These are phyloP conservation scores for Discostella stelligeroides DNA, from an alignment of 108 stramenopile genomes.

Conservation along the genomic window DNA sequence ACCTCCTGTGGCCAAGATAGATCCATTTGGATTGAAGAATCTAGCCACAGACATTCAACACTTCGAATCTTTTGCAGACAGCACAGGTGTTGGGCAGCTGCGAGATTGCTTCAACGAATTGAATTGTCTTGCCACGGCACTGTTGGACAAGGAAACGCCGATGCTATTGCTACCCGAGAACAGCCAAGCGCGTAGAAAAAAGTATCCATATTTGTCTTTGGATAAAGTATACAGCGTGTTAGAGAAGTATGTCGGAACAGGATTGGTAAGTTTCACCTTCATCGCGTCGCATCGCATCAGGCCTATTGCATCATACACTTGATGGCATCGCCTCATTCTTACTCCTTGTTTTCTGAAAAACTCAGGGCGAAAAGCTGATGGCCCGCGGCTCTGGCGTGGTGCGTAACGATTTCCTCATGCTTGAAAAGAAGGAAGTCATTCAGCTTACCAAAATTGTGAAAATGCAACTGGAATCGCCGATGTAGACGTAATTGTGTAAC, in stretches of 20 bases:
- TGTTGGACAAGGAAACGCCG: constrained; percentile 84
- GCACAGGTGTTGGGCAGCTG: constrained; percentile 85
- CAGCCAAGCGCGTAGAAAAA: constrained; percentile 62
- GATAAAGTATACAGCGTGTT: constrained; percentile 74
- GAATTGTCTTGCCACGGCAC: constrained; percentile 70
- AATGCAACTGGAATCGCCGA: constrained; percentile 47
- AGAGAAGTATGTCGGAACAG: constrained; percentile 74
- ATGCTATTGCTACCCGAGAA: constrained; percentile 74
- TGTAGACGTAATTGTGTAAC: constrained; percentile 3
- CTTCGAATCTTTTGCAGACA: constrained; percentile 77
- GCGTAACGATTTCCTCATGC: constrained; percentile 60
- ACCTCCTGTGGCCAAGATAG: constrained; percentile 78
- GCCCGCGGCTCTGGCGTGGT: constrained; percentile 30
- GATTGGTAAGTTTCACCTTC: constrained; percentile 40
- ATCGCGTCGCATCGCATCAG: neutral
- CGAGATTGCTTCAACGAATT: constrained; percentile 87
- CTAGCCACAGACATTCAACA: constrained; percentile 77
- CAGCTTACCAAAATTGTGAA: constrained; percentile 71
- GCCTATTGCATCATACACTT: too few relatives aligned
- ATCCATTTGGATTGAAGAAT: constrained; percentile 87
- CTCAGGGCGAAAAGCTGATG: constrained; percentile 54
- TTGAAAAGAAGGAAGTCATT: constrained; percentile 89
- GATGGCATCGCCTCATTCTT: neutral
- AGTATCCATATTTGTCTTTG: constrained; percentile 83
- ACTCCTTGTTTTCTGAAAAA: neutral